phyloP scores from a whole-genome alignment of 2,329 filamentous ascomycete genomes.

The Rugonectria rugulosa region DNA sequence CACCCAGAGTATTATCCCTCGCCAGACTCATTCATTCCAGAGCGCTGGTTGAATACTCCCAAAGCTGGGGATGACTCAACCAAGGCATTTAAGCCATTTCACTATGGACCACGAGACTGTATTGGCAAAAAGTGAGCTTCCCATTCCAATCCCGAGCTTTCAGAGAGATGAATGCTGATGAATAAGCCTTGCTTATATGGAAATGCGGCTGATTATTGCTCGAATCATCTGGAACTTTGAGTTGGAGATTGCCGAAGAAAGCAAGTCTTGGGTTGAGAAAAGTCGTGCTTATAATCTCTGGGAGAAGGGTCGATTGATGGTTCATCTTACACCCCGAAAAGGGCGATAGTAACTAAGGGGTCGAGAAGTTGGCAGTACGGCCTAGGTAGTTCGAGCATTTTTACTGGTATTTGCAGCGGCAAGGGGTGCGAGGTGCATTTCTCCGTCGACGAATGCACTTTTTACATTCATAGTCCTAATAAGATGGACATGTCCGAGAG shows the following conservation, averaged over 20 bases:
- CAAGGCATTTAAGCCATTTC: constrained; percentile 41
- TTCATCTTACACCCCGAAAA: constrained; percentile 3
- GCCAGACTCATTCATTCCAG: constrained; percentile 46
- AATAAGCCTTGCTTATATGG: constrained; percentile 40
- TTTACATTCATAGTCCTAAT: no score
- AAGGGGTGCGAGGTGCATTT: no score
- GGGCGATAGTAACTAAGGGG: no score
- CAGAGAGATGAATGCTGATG: neutral
- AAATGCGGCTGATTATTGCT: constrained; percentile 21
- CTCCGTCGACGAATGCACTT: no score
- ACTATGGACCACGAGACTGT: constrained; percentile 41
- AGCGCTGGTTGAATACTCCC: constrained; percentile 44
- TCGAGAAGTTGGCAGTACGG: no score
- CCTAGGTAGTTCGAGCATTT: no score
- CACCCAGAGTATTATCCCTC: constrained; percentile 42
- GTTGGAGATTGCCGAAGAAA: constrained; percentile 35
- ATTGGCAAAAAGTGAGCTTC: constrained; percentile 42
- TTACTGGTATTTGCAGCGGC: no score
- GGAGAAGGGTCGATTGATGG: constrained; percentile 32
- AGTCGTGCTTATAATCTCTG: constrained; percentile 41
- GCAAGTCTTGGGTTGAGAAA: constrained; percentile 35
- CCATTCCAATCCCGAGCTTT: neutral
- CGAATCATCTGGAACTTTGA: constrained; percentile 11
- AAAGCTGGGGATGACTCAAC: constrained; percentile 33
- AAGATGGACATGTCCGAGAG: no score